phyloP scores from a whole-genome alignment of 805 yeast genomes.

The Pichia exigua region DNA sequence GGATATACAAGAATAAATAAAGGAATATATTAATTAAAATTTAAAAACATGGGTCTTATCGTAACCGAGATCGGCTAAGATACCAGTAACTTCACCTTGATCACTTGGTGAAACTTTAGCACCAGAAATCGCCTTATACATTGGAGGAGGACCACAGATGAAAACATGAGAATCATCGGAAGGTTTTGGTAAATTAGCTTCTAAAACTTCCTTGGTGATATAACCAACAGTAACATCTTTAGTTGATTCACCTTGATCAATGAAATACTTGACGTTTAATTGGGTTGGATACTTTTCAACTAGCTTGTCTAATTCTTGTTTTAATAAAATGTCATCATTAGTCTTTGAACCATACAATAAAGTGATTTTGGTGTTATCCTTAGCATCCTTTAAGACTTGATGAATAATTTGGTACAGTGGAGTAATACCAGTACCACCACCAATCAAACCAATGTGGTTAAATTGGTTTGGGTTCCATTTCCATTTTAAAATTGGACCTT shows the following conservation, averaged over 20 bases:
- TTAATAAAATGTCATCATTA: conserved; percentile 73
- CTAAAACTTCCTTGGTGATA: conserved; percentile 69
- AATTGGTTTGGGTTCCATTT: conserved; percentile 82
- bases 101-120: conserved; percentile 75
- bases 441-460: conserved; percentile 72
- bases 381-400: conserved; percentile 68
- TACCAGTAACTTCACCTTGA: conserved; percentile 92
- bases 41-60: conserved; percentile 82
- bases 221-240: conserved; percentile 62
- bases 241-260: conserved; percentile 46
- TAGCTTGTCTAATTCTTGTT: conserved; percentile 63
- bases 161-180: conserved; percentile 60
- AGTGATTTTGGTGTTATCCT: conserved; percentile 82
- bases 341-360: conserved; percentile 75
- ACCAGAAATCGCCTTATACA: conserved; percentile 86
- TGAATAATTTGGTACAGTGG: conserved; percentile 86
- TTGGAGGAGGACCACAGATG: conserved; percentile 93
- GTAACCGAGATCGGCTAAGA: conserved; percentile 82
- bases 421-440: conserved; percentile 97
- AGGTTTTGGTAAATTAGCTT: conserved; percentile 55
- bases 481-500: conserved; percentile 92
- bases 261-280: conserved; percentile 69
- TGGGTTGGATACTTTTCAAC: conserved; percentile 68
- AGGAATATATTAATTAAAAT: conserved; percentile 38
- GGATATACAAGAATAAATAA: too few relatives aligned